A percentile compares a stretch with the other conserved stretches of the same genome.
Conservation (phyloP, 176 grass and related monocot species). For the Luzula sylvatica region DNA sequence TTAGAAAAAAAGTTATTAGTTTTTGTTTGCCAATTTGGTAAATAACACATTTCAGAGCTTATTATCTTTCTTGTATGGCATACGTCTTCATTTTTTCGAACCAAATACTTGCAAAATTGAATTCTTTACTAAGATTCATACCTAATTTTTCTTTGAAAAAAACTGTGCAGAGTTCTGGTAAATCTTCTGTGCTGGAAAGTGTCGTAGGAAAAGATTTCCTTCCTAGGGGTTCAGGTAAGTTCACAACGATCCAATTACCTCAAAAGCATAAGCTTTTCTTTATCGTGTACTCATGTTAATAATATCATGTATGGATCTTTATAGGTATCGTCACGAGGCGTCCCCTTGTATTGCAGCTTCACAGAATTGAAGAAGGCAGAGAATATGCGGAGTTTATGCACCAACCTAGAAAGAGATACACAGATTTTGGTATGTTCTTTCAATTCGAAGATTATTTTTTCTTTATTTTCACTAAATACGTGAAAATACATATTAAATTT, state of each 20-base stretch:
- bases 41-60: too few relatives aligned
- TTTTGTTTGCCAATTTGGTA: too few relatives aligned
- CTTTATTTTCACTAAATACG: not conserved
- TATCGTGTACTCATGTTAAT: not conserved
- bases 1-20: too few relatives aligned
- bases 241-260: not conserved
- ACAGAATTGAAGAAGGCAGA: constrained; percentile 75
- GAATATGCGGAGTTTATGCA: constrained; percentile 99
- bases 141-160: not conserved
- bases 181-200: constrained; percentile 96
- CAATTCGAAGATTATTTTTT: not conserved
- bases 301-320: constrained; percentile 6
- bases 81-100: too few relatives aligned
- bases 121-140: not conserved
- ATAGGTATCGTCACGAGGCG: constrained; percentile 93
- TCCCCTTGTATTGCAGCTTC: constrained; percentile 86
- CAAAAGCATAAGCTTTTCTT: not conserved
- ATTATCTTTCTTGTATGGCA: too few relatives aligned
- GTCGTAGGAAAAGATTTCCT: constrained; percentile 97
- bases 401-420: constrained; percentile 81
- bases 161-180: constrained; percentile 79
- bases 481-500: too few relatives aligned
- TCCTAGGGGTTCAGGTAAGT: constrained; percentile 88
- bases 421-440: constrained; percentile 69
- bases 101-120: not conserved